phyloP scores from a whole-genome alignment of 306 rosid genomes.

The Cercis canadensis region DNA sequence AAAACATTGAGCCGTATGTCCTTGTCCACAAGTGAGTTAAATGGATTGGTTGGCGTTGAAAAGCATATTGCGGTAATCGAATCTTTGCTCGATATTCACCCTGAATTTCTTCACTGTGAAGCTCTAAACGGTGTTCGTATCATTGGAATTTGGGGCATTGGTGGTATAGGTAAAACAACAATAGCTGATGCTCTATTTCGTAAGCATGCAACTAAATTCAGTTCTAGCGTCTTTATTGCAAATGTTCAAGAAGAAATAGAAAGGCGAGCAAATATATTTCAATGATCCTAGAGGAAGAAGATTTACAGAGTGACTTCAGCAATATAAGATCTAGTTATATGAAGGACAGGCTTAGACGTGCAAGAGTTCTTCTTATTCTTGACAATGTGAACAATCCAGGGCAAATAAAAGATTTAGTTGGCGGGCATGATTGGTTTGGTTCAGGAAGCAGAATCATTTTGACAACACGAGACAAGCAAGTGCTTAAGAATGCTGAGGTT shows the following conservation, averaged over 20 bases:
- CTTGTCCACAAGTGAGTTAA: too few relatives aligned
- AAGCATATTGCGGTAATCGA: too few relatives aligned
- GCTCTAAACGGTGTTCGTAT: too few relatives aligned
- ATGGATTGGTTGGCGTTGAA: too few relatives aligned
- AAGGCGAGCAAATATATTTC: neutral
- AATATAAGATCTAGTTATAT: too few relatives aligned
- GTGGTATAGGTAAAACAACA: slow-evolving; percentile 2
- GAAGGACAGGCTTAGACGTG: too few relatives aligned
- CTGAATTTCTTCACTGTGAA: too few relatives aligned
- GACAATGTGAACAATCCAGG: slow-evolving; percentile 16
- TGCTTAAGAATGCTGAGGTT: neutral
- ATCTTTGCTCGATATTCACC: too few relatives aligned
- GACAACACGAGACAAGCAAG: slow-evolving; percentile 11
- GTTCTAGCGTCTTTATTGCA: neutral
- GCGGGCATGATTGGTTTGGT: slow-evolving; percentile 9
- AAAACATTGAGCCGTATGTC: too few relatives aligned
- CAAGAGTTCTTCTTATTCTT: too few relatives aligned
- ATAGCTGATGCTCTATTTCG: neutral
- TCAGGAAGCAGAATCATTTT: slow-evolving; percentile 24
- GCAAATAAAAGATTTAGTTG: slow-evolving; percentile 7
- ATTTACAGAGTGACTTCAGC: too few relatives aligned
- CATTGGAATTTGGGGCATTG: too few relatives aligned
- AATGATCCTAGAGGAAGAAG: neutral
- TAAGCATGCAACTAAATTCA: neutral
- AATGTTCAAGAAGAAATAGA: neutral